Base-by-base conservation (phyloP, 1,139 yeast genomes). In the Saccharomyces hybrid region DNA sequence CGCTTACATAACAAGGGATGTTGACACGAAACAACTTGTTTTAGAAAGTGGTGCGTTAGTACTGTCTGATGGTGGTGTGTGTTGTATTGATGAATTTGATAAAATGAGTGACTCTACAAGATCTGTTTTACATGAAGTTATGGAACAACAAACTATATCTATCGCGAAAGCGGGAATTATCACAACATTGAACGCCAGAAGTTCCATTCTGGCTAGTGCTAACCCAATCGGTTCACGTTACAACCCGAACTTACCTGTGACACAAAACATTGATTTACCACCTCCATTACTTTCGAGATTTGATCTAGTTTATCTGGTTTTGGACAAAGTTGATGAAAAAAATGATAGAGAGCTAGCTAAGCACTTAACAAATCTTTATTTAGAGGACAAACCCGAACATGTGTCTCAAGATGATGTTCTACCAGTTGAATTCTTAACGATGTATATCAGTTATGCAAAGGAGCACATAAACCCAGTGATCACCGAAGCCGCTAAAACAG, bases 91-190 rank as follows among this genome's bases (percentile, higher is more conserved):
- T 75, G 99, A 93, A 74, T 93, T 93, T 67, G 99, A 93, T 73
- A 93, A 93, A 71, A 93, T 93, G 99, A 81, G 85, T 57, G 99
- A 93, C 64, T 75, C 96, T 1, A 93, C 99, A 0, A 77, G 99
- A 65, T 89, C 97, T 2, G 98, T 93, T 14, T 76, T 93, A 56
- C 99, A 93, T 71, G 99, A 93, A 78, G 99, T 95, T 23, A 93
- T 93, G 99, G 99, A 93, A 76, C 99, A 93, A 71, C 99, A 93
- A 71, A 93, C 99, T 0, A 93, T 93, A 48, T 90, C 98, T 11
- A 89, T 93, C 64, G 99, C 99, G 47, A 93, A 93, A 68, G 99
- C 99, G 0, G 99, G 99, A 55, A 93, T 93, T 66, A 93, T 91
- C 66, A 93, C 99, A 13, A 93, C 99, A 0, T 77, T 93, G 58